Base-by-base conservation (phyloP, 164 flowering plant species). In the Platanus orientalis region DNA sequence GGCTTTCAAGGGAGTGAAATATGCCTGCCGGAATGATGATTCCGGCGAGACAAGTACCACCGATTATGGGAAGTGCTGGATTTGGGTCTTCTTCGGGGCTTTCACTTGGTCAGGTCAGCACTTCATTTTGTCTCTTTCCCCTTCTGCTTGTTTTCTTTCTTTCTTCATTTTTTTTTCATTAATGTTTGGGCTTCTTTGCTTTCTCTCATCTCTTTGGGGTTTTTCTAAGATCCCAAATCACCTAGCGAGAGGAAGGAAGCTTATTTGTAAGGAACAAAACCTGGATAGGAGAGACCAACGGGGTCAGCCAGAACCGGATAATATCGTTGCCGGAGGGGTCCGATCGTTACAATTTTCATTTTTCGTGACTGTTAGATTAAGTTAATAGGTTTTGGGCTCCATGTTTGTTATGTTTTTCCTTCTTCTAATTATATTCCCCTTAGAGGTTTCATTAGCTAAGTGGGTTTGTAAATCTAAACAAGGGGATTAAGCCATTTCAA, bases 81-180 rank as follows among this genome's bases (percentile, higher is more conserved):
- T 62, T 60, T 53, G 70, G 73, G 23, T 60, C 76, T 6, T 58
- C 63, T 36, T 68, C 73, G 20, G 69, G 68, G 14, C 68, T 66
- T 53, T 29, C 69, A 21, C 60, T 67, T 20, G 62, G 65, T 36
- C 66, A 67, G 76, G 76, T 69, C 71, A 66, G 61, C 68, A 42
- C 40, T 45, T 49, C 66, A 21, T 27, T 20, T 54, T 34, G 36
- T 44, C 62, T 47, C 16, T 34, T 28, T 39, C 48, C 12, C 42
- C 48, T 24, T 69, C 58, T 11, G 13, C 28, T 29, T 19, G 13
- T 3, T n/a, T 54, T 28, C 25, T 20, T 52, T 21, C 26, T 42
- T 51, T 32, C 4, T 29, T 47, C 17, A 27, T 11, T 14, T 4
- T 25, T 36, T 45, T 29, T 30, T 59, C 23, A 7, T 24, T 2